Evolutionary conservation across 345 rosid genomes (phyloP).

Genomic region (Lenwebbia sp.): DNA sequence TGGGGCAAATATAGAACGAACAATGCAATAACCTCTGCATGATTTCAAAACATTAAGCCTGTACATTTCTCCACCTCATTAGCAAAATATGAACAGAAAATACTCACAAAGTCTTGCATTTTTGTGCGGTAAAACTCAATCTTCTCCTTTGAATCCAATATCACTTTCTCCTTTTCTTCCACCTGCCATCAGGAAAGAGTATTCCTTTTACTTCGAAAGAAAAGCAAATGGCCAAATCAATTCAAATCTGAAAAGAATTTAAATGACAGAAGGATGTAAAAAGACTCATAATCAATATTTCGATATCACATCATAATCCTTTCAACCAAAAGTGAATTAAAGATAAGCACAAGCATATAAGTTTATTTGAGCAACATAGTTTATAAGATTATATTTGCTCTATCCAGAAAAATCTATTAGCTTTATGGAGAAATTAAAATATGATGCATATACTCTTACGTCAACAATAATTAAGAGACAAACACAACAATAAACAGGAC

Average conservation of each 20-base stretch:
- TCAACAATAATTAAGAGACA: too few relatives aligned
- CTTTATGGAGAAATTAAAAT: neutral
- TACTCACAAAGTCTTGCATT: conserved; percentile 98
- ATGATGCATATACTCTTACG: neutral
- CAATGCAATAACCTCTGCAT: neutral
- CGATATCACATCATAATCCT: neutral
- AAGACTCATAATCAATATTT: neutral
- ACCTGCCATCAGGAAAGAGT: conserved; percentile 24
- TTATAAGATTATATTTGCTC: neutral
- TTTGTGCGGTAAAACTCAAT: conserved; percentile 80
- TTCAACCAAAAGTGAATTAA: neutral
- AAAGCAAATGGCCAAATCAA: neutral
- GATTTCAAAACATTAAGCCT: neutral
- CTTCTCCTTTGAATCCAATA: conserved; percentile 88
- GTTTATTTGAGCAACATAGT: neutral
- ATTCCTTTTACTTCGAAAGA: neutral
- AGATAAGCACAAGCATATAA: neutral
- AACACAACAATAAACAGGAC: too few relatives aligned
- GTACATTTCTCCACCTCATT: neutral
- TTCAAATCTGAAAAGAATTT: neutral
- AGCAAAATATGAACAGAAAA: conserved; percentile 2
- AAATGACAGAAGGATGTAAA: neutral
- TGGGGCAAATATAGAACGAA: neutral
- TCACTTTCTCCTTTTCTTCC: conserved; percentile 35
- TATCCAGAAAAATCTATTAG: neutral